Base-by-base conservation (phyloP, 345 rosid genomes). In the Geranium brycei region DNA sequence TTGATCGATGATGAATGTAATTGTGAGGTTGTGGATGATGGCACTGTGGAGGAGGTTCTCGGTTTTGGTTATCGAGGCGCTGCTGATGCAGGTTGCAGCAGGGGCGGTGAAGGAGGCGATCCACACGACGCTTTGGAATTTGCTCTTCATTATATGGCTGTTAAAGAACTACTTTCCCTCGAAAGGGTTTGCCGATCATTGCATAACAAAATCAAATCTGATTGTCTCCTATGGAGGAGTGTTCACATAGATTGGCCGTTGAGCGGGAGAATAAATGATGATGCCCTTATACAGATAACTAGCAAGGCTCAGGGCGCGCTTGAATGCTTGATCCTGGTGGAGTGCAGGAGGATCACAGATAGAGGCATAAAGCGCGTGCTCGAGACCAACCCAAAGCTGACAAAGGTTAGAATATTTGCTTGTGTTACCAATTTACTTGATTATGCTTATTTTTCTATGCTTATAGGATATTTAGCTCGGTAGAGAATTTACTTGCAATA, bases 201-300 rank as follows among this genome's bases (percentile, higher is more conserved):
- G 53, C 53, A 13, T 13, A 13, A 61, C 72, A 47, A 13, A 47
- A 47, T 47, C 53, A 47, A 47, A 47, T 47, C 53, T 13, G 53
- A 47, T 47, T 47, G 53, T 8, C 53, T 47, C n/a, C 35, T 76
- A 13, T 76, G 79, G 79, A 76, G 69, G 62, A 72, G 66, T 58
- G 31, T 76, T 63, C 76, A 76, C 61, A 60, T 76, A 15, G 76
- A 76, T 57, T 70, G 65, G 63, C 79, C 79, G 18, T 66, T 72
- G 70, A 72, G 66, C 60, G 76, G 69, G 68, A 72, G 67, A 66
- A 68, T 76, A 17, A 76, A 76, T 3, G 79, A 76, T 66, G 76
- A 76, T 65, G 38, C 63, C 57, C 76, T 76, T 65, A 28, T 72
- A 62, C 59, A 65, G 19, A 17, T 72, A 16, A 57, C 76, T 55